These are phyloP conservation scores for Grammothele lineata DNA, from an alignment of 768 basidiomycete species.

Conservation along the genomic window DNA sequence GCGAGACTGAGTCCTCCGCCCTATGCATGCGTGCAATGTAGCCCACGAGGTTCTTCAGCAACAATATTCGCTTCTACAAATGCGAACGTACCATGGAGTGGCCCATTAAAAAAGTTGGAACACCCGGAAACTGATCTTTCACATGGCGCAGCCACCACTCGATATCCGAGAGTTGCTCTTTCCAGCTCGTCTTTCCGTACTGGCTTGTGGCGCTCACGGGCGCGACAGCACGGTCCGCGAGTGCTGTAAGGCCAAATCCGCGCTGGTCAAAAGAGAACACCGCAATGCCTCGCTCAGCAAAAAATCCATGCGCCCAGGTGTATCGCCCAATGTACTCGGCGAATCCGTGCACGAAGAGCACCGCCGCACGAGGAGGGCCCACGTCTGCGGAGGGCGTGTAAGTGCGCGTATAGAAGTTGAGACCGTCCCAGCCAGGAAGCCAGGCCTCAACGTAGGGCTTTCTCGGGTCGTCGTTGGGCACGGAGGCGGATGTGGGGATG, in stretches of 20 bases:
- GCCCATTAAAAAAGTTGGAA: conserved; percentile 72
- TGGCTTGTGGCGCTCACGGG: conserved; percentile 33
- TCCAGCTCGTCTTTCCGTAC: conserved; percentile 63
- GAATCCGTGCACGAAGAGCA: conserved; percentile 79
- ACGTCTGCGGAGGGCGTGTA: conserved; percentile 36
- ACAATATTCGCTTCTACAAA: no score
- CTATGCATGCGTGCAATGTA: no score
- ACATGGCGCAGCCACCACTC: conserved; percentile 61
- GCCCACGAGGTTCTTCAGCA: no score
- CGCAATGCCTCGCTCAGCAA: conserved; percentile 50
- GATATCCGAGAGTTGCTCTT: conserved; percentile 61
- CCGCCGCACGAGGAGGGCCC: conserved; percentile 39
- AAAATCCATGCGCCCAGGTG: conserved; percentile 55
- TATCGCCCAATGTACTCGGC: conserved; percentile 72
- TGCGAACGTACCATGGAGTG: conserved; percentile 64
- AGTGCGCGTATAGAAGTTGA: conserved; percentile 67
- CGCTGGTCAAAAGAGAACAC: conserved; percentile 78
- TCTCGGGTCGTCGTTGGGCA: no score
- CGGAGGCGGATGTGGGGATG: no score
- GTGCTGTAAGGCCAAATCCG: conserved; percentile 73
- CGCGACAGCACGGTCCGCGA: conserved; percentile 60
- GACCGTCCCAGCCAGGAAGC: conserved; percentile 53
- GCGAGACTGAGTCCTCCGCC: conserved; percentile 66
- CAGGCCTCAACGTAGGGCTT: no score
- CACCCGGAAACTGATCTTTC: conserved; percentile 34